These are phyloP conservation scores for Nicotiana benthamiana DNA, from an alignment of 257 asterid species.

Conservation along the genomic window DNA sequence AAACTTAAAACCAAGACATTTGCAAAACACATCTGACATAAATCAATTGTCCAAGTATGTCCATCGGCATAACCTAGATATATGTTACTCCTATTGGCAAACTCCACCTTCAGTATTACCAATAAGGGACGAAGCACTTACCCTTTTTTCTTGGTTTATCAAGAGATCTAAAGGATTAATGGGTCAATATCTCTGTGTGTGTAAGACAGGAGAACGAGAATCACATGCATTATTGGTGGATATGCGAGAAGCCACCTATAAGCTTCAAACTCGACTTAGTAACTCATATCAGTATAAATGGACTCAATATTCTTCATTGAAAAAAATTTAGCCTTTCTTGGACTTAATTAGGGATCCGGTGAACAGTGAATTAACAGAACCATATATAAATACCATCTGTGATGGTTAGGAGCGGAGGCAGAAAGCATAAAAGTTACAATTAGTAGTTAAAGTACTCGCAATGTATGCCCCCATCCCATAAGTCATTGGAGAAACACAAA, in stretches of 20 bases:
- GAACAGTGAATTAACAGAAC: not conserved
- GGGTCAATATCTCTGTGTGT: not conserved
- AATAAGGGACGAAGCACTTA: not conserved
- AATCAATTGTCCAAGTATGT: not conserved
- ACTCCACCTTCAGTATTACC: not conserved
- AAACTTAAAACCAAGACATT: not conserved
- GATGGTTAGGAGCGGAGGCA: not conserved
- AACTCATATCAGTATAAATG: not conserved
- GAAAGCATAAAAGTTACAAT: not conserved
- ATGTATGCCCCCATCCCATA: not conserved
- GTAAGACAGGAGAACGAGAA: not conserved
- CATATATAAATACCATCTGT: not conserved
- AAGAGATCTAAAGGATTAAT: not conserved
- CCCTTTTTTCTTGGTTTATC: not conserved
- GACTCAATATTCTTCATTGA: not conserved
- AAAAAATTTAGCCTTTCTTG: not conserved
- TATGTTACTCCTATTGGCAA: not conserved
- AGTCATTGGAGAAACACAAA: not conserved
- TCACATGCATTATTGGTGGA: slow-evolving; percentile 2
- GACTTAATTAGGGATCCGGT: not conserved
- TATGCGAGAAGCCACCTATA: not conserved
- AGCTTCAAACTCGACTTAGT: not conserved
- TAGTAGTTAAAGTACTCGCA: not conserved
- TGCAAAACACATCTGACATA: not conserved
- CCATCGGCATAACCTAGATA: not conserved